Base-by-base conservation (phyloP, 2,329 filamentous ascomycete genomes). In the Fusarium aywerte region DNA sequence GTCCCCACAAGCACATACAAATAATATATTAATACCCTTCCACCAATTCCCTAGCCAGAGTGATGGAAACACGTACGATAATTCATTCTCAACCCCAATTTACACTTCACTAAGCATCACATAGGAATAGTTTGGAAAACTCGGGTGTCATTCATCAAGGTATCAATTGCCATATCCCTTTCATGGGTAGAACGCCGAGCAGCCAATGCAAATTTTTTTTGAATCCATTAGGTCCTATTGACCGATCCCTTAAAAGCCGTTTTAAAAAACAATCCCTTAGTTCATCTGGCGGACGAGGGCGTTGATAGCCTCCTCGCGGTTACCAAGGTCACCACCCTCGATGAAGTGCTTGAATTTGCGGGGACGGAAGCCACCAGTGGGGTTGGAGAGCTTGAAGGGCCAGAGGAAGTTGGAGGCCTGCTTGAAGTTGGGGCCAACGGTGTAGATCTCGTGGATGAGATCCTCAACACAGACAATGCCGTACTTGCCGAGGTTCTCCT, bases 361-460 rank as follows among this genome's bases (percentile, higher is more conserved):
- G 77, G 91, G 84, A 76, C 91, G 91, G 93, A 98, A 99, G 73
- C 96, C 95, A 82, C 96, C 96, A 76, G 85, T 98, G 80, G 96
- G 96, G 90, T 97, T 97, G 89, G 89, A 93, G 75, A 99, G 92
- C 92, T 99, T 98, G 90, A 99, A 99, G 80, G 96, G 96, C 96
- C 96, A 99, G 75, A 98, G 86, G 90, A 98, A 98, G 91, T 98
- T 99, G 86, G 90, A 89, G 78, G 92, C 93, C 87, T 97, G 94
- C 91, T 97, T 98, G 92, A 96, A 96, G 90, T 98, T 98, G 87
- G 95, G 95, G 80, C 96, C 95, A 74, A 98, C 96, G 62, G 94
- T 97, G 89, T 89, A 95, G 86, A 97, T 97, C 89, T 99, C 96
- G 88, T 99, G 96, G 83, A 99, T 94, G 75, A 99, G 86, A 85